Conservation (phyloP, 345 rosid genomes). For the Raphanus sativus region DNA sequence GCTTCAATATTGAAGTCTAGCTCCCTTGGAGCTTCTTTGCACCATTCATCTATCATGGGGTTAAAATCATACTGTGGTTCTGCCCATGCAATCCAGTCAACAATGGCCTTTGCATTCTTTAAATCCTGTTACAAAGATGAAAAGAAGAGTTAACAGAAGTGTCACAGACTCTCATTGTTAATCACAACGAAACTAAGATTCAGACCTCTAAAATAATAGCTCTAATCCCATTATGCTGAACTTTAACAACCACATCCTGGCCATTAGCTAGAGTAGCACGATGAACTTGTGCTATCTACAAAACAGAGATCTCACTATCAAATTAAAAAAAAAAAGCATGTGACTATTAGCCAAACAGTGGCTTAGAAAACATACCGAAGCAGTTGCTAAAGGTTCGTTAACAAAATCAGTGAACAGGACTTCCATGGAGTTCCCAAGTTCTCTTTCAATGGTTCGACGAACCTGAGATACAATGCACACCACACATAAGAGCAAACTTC, state of each 20-base stretch:
- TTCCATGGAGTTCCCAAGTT: conserved; percentile 65
- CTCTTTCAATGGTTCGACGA: conserved; percentile 61
- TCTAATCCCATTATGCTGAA: conserved; percentile 85
- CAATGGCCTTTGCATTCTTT: conserved; percentile 83
- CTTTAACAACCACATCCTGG: conserved; percentile 89
- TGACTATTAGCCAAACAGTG: conserved; percentile 1
- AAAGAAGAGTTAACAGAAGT: conserved; percentile 21
- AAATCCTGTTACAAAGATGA: conserved; percentile 61
- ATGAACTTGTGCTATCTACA: conserved; percentile 97
- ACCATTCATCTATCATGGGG: conserved; percentile 98
- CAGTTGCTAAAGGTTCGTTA: conserved; percentile 80
- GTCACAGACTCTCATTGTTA: conserved; percentile 13
- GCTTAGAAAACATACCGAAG: conserved; percentile 58
- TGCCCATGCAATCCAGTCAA: conserved; percentile 98
- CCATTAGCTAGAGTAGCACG: conserved; percentile 78
- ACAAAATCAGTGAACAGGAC: conserved; percentile 64
- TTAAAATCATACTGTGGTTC: conserved; percentile 86
- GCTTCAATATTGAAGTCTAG: conserved; percentile 95
- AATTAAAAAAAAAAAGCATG: not conserved
- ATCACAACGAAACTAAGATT: conserved; percentile 25
- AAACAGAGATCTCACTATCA: conserved; percentile 16
- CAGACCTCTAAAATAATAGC: conserved; percentile 80
- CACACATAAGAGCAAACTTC: conserved; percentile 3
- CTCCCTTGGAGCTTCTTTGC: conserved; percentile 97
- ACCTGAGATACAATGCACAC: conserved; percentile 53